phyloP scores from a whole-genome alignment of 2,329 filamentous ascomycete genomes.

The Alternaria alternata region DNA sequence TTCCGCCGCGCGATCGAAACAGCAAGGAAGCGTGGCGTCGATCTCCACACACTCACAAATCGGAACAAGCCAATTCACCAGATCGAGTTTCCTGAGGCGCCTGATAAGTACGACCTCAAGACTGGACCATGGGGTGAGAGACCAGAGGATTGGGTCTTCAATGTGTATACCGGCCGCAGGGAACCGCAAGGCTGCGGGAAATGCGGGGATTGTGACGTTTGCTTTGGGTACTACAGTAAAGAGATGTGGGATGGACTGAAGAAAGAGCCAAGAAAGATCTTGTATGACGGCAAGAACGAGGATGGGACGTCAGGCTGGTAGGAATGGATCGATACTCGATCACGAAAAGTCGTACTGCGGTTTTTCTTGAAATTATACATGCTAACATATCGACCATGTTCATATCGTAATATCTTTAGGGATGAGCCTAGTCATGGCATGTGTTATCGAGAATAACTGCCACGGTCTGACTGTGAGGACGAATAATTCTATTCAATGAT shows the following conservation, averaged over 20 bases:
- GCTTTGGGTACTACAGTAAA: slow-evolving; percentile 4
- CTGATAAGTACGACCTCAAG: slow-evolving; percentile 11
- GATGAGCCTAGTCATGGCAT: not conserved
- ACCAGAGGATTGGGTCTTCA: slow-evolving; percentile 19
- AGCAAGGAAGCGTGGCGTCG: slow-evolving; percentile 8
- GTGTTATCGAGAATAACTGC: not conserved
- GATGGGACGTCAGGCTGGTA: accelerated
- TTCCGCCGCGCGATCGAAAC: slow-evolving; percentile 16
- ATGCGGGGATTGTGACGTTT: slow-evolving; percentile 18
- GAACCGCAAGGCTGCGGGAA: slow-evolving; percentile 16
- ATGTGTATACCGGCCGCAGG: slow-evolving; percentile 13
- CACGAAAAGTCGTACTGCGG: not conserved
- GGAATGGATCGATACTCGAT: not conserved
- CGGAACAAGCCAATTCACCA: not conserved
- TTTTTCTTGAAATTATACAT: not conserved
- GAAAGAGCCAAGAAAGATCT: not conserved
- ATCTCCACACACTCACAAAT: slow-evolving; percentile 21
- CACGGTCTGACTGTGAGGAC: not conserved
- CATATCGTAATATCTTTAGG: not conserved
- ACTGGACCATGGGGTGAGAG: slow-evolving; percentile 14
- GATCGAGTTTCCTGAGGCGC: slow-evolving; percentile 14
- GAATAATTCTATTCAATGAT: not conserved
- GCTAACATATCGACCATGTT: not conserved
- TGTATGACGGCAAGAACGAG: not conserved
- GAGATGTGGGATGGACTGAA: slow-evolving; percentile 13